phyloP scores from a whole-genome alignment of 306 rosid species.

The Quillaja saponaria region DNA sequence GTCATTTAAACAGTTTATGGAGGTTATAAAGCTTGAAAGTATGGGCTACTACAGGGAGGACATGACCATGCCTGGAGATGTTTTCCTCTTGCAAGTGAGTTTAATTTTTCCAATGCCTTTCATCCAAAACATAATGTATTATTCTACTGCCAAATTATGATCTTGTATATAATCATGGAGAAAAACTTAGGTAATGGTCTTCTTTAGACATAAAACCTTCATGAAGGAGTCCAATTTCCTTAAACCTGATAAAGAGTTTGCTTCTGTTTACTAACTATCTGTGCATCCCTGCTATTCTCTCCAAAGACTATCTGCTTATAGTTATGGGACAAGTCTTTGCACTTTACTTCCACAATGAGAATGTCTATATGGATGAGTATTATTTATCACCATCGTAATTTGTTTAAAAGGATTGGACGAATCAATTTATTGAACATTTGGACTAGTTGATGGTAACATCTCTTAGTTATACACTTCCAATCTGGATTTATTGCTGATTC shows the following conservation, averaged over 20 bases:
- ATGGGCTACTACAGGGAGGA: slow-evolving; percentile 92
- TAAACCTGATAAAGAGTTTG: background rate
- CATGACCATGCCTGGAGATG: slow-evolving; percentile 82
- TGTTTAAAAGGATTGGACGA: too few relatives aligned
- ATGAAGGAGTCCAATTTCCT: background rate
- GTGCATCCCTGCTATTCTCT: background rate
- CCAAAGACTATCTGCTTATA: slow-evolving; percentile 7
- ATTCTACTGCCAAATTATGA: slow-evolving; percentile 1
- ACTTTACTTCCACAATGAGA: slow-evolving; percentile 2
- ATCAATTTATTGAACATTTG: slow-evolving; percentile 6
- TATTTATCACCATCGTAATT: too few relatives aligned
- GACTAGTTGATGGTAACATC: background rate
- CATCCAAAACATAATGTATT: slow-evolving; percentile 6
- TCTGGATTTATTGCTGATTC: slow-evolving; percentile 19
- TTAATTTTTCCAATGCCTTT: background rate
- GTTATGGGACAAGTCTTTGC: background rate
- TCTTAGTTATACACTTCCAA: background rate
- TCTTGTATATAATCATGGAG: slow-evolving; percentile 7
- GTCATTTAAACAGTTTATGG: slow-evolving; percentile 74
- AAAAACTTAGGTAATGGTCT: background rate
- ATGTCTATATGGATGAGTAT: background rate
- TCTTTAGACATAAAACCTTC: background rate
- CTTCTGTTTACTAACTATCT: background rate
- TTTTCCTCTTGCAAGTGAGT: slow-evolving; percentile 97
- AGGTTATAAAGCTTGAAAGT: slow-evolving; percentile 90